Evolutionary conservation across 768 basidiomycete species (phyloP), one percentile per base, ranked within the genome.

Genomic region (Naganishia vishniacii): DNA sequence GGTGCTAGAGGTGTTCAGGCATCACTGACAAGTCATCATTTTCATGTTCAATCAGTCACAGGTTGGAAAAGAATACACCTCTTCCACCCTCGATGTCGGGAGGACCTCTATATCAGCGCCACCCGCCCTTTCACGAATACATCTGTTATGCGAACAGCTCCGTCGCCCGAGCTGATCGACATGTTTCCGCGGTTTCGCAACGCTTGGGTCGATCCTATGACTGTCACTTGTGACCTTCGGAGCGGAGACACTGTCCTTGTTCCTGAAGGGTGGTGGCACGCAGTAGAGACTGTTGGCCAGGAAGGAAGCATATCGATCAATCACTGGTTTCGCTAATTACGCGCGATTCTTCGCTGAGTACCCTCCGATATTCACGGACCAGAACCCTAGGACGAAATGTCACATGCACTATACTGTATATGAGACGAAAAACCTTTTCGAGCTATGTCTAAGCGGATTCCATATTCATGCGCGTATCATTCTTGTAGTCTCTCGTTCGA

Each of bases 221-320:
- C 71, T 3, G 71, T 66, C 53, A 56, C 64, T 32, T 71, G 71
- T n/a, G 48, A 46, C 5, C 31, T 76, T 16, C 32, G 62, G 15
- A 48, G 65, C 34, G 75, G 75, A 41, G 69, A 72, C 28, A 68
- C 69, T 25, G 67, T 76, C 3, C 49, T 76, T 15, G 64, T 76
- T 12, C 75, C 75, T 8, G 75, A 76, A 60, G 73, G 73, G n/a
- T 76, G 75, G 75, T 76, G 68, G 68, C 75, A 76, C 68, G 61
- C 65, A 23, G 71, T 73, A 12, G 70, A 72, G 56, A 46, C 48
- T 18, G 26, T 58, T 7, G 62, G 62, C 15, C 41, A 58, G 3
- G 51, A 53, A 44, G 34, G 40, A 7, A 49, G 48, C 28, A 46
- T 58, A 20, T 56, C 49, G 26, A 44, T 64, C 23, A 64, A 64